These are phyloP conservation scores for Aspergillus jensenii DNA, from an alignment of 2,329 filamentous ascomycete genomes.

Conservation along the genomic window DNA sequence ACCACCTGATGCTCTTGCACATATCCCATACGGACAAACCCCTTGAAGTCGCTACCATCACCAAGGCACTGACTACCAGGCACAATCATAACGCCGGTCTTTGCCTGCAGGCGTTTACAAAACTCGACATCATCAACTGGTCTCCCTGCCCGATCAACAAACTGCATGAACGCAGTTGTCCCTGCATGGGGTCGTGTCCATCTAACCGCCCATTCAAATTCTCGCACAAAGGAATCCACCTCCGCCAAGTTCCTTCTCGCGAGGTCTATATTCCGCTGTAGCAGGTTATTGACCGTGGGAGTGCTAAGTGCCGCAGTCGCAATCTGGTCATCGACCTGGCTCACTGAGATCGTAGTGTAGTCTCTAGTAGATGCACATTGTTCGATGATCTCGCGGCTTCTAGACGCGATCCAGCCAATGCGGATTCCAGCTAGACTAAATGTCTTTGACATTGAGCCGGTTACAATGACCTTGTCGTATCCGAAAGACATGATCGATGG, in stretches of 20 bases:
- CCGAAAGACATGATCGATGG: constrained; percentile 70
- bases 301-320: constrained; percentile 71
- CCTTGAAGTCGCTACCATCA: constrained; percentile 60
- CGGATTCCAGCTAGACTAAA: constrained; percentile 80
- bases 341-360: constrained; percentile 84
- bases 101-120: constrained; percentile 64
- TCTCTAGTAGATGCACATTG: constrained; percentile 66
- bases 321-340: constrained; percentile 74
- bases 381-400: constrained; percentile 61
- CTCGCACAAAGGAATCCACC: constrained; percentile 65
- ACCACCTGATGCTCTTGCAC: constrained; percentile 69
- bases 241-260: constrained; percentile 67
- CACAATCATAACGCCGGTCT: constrained; percentile 66
- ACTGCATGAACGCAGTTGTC: constrained; percentile 76
- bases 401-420: constrained; percentile 77
- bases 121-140: constrained; percentile 69
- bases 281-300: constrained; percentile 60
- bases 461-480: constrained; percentile 70
- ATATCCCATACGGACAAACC: constrained; percentile 74
- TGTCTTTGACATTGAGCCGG: constrained; percentile 83
- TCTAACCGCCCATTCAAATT: constrained; percentile 61
- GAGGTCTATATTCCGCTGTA: constrained; percentile 64
- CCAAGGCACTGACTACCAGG: constrained; percentile 75
- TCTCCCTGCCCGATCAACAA: constrained; percentile 53
- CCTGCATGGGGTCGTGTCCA: constrained; percentile 77